These are phyloP conservation scores for Pterocarpus santalinus DNA, from an alignment of 306 rosid species.

Conservation along the genomic window DNA sequence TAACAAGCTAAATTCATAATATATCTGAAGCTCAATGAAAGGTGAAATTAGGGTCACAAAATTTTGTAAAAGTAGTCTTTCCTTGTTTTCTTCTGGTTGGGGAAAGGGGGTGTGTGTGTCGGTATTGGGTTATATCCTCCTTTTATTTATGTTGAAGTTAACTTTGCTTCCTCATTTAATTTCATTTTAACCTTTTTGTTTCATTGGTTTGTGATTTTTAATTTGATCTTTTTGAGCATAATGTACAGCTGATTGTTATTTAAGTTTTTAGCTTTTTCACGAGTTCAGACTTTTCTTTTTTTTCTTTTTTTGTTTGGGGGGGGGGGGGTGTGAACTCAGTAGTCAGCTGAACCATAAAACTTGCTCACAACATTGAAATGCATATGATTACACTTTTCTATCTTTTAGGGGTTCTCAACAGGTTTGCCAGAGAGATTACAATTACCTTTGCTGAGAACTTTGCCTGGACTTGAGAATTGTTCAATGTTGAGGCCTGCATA, in stretches of 20 bases:
- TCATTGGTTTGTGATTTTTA: background rate
- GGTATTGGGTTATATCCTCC: background rate
- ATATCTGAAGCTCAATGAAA: slow-evolving; percentile 31
- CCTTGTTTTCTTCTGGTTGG: slow-evolving; percentile 6
- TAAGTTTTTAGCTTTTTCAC: background rate
- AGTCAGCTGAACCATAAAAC: slow-evolving; percentile 15
- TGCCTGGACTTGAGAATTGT: slow-evolving; percentile 98
- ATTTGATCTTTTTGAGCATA: background rate
- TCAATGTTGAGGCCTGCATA: slow-evolving; percentile 99
- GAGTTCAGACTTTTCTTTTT: background rate
- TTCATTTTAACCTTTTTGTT: no score
- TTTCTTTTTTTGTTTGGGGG: background rate
- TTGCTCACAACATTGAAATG: slow-evolving; percentile 11
- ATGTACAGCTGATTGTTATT: background rate
- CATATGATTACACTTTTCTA: slow-evolving; percentile 36
- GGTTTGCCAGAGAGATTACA: slow-evolving; percentile 97
- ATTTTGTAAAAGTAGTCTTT: background rate
- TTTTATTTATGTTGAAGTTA: background rate
- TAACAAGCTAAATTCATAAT: background rate
- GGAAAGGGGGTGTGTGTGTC: background rate
- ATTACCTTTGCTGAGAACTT: slow-evolving; percentile 90
- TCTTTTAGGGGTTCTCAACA: slow-evolving; percentile 87
- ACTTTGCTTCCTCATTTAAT: no score
- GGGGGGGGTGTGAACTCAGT: background rate
- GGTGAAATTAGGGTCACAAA: slow-evolving; percentile 15